These are phyloP conservation scores for Phytophthora idaei DNA, from an alignment of 352 stramenopile species.

Conservation along the genomic window DNA sequence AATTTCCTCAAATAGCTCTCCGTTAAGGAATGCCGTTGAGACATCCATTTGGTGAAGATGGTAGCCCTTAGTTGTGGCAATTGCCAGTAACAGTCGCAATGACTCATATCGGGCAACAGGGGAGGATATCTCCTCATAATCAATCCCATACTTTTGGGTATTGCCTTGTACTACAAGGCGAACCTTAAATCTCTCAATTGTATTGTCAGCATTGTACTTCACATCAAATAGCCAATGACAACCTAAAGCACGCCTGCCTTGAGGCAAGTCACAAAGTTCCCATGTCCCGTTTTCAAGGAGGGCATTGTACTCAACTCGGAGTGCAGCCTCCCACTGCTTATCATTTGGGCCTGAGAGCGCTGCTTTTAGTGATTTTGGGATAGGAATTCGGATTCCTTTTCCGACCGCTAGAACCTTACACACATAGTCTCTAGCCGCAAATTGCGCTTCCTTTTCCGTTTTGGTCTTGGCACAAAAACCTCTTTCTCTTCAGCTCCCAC, in stretches of 20 bases:
- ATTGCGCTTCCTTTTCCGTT: too few relatives aligned
- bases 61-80: background rate
- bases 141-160: background rate
- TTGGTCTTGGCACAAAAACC: too few relatives aligned
- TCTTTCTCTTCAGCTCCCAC: too few relatives aligned
- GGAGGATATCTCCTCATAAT: background rate
- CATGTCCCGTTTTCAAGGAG: background rate
- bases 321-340: slow-evolving; percentile 13
- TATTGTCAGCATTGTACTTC: background rate
- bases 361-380: slow-evolving; percentile 11
- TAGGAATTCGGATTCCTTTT: background rate
- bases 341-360: background rate
- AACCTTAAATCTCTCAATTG: background rate
- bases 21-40: background rate
- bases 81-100: background rate
- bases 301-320: background rate
- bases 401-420: too few relatives aligned
- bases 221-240: background rate
- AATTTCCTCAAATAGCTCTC: background rate
- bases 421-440: too few relatives aligned
- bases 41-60: background rate
- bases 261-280: background rate
- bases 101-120: background rate
- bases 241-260: background rate
- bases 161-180: background rate